phyloP scores from a whole-genome alignment of 192 early-diverging fungal genomes.

The Coemansia sp. region DNA sequence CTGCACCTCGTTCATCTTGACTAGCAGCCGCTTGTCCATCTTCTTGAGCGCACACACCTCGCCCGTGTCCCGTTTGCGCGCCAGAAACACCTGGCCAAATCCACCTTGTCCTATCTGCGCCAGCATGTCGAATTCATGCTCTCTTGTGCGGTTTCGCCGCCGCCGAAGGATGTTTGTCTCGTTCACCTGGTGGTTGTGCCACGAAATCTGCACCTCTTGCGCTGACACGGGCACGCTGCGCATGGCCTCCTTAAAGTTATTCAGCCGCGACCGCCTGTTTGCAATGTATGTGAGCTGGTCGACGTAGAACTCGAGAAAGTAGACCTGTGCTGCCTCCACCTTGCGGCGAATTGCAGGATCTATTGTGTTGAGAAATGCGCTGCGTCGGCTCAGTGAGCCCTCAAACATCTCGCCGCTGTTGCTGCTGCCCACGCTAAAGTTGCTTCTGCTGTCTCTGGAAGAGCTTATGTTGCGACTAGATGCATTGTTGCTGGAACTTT shows the following conservation, averaged over 20 bases:
- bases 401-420: slow-evolving; percentile 19
- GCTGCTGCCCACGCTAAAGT: slow-evolving; percentile 27
- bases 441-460: slow-evolving; percentile 22
- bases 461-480: slow-evolving; percentile 10
- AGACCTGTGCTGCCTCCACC: slow-evolving; percentile 54
- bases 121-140: slow-evolving; percentile 69
- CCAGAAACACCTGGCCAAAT: slow-evolving; percentile 78
- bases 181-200: slow-evolving; percentile 41
- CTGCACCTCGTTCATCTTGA: slow-evolving; percentile 67
- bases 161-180: slow-evolving; percentile 66
- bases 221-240: slow-evolving; percentile 41
- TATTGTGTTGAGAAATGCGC: slow-evolving; percentile 49
- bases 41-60: slow-evolving; percentile 77
- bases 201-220: slow-evolving; percentile 45
- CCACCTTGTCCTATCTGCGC: slow-evolving; percentile 80
- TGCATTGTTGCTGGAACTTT: background rate
- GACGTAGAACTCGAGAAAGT: slow-evolving; percentile 84
- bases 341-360: slow-evolving; percentile 51
- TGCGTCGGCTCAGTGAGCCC: slow-evolving; percentile 44
- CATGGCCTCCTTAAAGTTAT: slow-evolving; percentile 57
- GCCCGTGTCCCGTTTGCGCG: slow-evolving; percentile 66
- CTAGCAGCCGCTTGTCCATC: slow-evolving; percentile 71
- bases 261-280: slow-evolving; percentile 60
- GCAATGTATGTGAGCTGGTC: slow-evolving; percentile 79
- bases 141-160: slow-evolving; percentile 66